These are phyloP conservation scores for Pythium oligandrum DNA, from an alignment of 352 stramenopile species.

Conservation along the genomic window DNA sequence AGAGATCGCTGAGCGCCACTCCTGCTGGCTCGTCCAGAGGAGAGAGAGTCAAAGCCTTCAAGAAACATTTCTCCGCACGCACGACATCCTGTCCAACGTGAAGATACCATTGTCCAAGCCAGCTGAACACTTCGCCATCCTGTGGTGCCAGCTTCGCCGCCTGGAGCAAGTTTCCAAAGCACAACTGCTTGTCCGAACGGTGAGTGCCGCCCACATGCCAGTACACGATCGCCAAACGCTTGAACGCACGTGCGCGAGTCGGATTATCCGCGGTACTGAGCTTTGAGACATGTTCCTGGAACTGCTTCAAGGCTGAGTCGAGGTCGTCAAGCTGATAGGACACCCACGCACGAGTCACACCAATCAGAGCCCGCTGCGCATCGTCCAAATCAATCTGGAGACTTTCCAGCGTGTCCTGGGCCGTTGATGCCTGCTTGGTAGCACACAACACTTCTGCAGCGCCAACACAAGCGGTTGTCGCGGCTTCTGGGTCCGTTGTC, in stretches of 20 bases:
- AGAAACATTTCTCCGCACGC: conserved; percentile 80
- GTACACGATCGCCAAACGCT: conserved; percentile 74
- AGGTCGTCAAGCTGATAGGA: conserved; percentile 23
- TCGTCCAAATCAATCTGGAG: conserved; percentile 1
- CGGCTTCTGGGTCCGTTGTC: conserved; percentile 12
- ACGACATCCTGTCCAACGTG: conserved; percentile 51
- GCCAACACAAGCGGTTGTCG: conserved; percentile 28
- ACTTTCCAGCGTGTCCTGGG: no score
- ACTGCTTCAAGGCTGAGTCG: conserved; percentile 24
- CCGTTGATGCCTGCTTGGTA: conserved; percentile 15
- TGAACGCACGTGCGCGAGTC: conserved; percentile 36
- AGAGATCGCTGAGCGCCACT: conserved; percentile 60
- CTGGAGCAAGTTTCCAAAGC: conserved; percentile 60
- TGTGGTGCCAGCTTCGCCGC: conserved; percentile 66
- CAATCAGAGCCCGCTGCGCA: conserved; percentile 16
- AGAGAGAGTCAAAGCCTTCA: conserved; percentile 72
- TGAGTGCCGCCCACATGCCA: conserved; percentile 52
- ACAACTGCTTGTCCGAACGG: conserved; percentile 50
- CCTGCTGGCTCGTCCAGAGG: conserved; percentile 51
- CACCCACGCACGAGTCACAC: conserved; percentile 44
- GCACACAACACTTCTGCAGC: conserved; percentile 39
- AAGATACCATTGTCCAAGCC: conserved; percentile 76
- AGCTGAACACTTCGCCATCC: conserved; percentile 65
- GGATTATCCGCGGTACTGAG: conserved; percentile 15
- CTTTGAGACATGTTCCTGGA: conserved; percentile 31